Evolutionary conservation across 192 early-diverging fungal species (phyloP), one percentile per base, ranked within the genome.

Genomic region (Coemansia sp.): DNA sequence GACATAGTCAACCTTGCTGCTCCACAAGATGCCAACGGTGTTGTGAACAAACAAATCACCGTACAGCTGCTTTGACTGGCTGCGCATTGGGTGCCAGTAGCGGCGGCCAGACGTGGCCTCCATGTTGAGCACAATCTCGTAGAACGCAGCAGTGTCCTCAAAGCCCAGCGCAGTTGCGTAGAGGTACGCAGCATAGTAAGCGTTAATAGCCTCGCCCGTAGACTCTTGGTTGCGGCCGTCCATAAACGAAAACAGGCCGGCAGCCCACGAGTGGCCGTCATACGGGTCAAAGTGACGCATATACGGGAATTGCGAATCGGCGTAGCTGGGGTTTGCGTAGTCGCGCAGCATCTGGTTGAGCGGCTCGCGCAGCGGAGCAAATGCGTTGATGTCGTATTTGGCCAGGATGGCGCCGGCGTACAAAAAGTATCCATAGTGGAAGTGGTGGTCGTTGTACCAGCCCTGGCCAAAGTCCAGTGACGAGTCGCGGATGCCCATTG

Each of bases 261-360:
- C 77, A 5, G 86, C 86, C 86, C 86, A 88, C 47, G 79, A 83
- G 58, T 88, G 86, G 24, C 83, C 83, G 49, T 84, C 84, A 42
- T 81, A 88, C 32, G 82, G 75, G 54, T 88, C 86, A 67, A 78
- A 82, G 50, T 73, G 67, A 1, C 86, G 73, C 55, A 81, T 80
- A 28, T 51, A 77, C 29, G 86, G 71, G 58, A 83, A 88, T 31
- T 75, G 67, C n/a, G 51, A 16, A 44, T 85, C 83, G 16, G 64
- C 44, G 24, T 64, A 65, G 35, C 44, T 54, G 5, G 85, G 81
- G 21, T 75, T 82, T 35, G 84, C 84, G 33, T 83, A 84, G 77
- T 85, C 84, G 45, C 80, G 84, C 48, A 84, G 60, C 50, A 82
- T 62, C 64, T 67, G 67, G 56, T 43, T 54, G 12, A 76, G 29